Conservation (phyloP, 768 basidiomycete species). For the Favolaschia claudopus region DNA sequence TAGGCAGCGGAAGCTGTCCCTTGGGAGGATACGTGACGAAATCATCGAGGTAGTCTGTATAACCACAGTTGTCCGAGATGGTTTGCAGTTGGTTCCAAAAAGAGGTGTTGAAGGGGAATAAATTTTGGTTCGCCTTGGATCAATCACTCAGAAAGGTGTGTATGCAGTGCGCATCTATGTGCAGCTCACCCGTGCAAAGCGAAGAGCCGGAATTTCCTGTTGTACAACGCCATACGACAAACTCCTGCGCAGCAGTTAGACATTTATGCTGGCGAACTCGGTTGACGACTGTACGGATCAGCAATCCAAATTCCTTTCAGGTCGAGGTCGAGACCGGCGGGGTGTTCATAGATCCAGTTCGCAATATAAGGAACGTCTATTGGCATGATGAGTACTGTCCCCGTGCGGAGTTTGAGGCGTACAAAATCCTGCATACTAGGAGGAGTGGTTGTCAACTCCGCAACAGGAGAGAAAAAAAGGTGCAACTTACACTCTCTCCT, state of each 20-base stretch:
- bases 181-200: constrained; percentile 53
- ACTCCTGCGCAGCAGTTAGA: too few relatives aligned
- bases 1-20: constrained; percentile 68
- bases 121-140: constrained; percentile 57
- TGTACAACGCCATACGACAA: constrained; percentile 61
- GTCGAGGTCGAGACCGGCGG: constrained; percentile 57
- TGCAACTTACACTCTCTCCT: constrained; percentile 67
- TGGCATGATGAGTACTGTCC: background rate
- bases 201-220: constrained; percentile 69
- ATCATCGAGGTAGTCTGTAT: constrained; percentile 65
- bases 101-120: constrained; percentile 66
- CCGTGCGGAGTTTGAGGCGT: constrained; percentile 34
- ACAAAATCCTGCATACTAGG: constrained; percentile 79
- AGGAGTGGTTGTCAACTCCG: constrained; percentile 1
- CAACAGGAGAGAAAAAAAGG: background rate
- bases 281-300: too few relatives aligned
- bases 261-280: too few relatives aligned
- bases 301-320: constrained; percentile 73
- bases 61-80: constrained; percentile 62
- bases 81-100: constrained; percentile 62
- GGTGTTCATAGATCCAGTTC: constrained; percentile 72
- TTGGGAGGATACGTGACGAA: constrained; percentile 71
- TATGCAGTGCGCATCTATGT: background rate
- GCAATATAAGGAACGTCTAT: constrained; percentile 64
- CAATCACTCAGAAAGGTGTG: background rate